Conservation (phyloP, 768 basidiomycete genomes). For the Psilocybe tampanensis region DNA sequence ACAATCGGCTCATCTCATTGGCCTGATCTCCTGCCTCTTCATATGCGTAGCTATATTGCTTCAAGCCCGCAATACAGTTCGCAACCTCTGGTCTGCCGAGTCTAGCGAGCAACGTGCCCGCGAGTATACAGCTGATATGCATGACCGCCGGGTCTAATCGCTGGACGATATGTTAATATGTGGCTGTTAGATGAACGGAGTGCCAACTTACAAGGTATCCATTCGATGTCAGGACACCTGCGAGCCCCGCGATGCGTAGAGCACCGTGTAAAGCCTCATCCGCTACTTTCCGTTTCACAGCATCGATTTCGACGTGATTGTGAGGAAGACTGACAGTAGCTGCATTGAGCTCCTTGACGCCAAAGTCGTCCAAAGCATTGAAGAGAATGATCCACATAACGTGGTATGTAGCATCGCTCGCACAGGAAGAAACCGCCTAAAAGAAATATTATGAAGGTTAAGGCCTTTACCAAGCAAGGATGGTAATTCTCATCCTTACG, state of each 20-base stretch:
- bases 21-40: conserved; percentile 85
- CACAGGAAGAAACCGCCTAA: conserved; percentile 61
- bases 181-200: conserved; percentile 7
- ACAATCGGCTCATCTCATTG: conserved; percentile 61
- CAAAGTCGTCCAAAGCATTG: conserved; percentile 83
- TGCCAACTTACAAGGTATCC: conserved; percentile 72
- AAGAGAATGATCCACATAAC: conserved; percentile 89
- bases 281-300: conserved; percentile 65
- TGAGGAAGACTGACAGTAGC: conserved; percentile 29
- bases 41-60: conserved; percentile 88
- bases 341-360: conserved; percentile 73
- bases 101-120: conserved; percentile 79
- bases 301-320: conserved; percentile 56
- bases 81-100: conserved; percentile 82
- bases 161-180: conserved; percentile 31
- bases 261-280: conserved; percentile 88
- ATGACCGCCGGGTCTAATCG: conserved; percentile 87
- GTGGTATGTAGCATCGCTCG: conserved; percentile 89
- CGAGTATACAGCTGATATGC: conserved; percentile 84
- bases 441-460: conserved; percentile 7
- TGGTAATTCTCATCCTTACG: conserved; percentile 32
- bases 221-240: conserved; percentile 82
- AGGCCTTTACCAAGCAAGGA: background rate
- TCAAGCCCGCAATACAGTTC: conserved; percentile 82
- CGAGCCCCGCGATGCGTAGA: conserved; percentile 85